Base-by-base conservation (phyloP, 2,329 filamentous ascomycete species). In the Paracoccidioides lutzii region DNA sequence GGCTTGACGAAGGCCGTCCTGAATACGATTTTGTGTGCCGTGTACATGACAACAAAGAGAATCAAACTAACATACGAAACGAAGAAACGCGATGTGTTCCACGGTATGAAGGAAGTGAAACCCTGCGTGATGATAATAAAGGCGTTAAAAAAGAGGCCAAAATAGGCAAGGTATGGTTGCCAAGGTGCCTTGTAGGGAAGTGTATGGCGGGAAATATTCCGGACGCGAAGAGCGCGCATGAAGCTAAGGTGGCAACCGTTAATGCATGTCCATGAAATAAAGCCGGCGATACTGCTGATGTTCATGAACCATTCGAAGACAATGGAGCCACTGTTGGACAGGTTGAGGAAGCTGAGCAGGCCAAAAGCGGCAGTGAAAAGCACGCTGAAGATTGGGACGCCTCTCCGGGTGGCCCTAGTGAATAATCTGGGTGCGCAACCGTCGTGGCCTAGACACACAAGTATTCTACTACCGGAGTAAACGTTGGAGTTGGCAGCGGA, bases 261-360 rank as follows among this genome's bases (percentile, higher is more conserved):
- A 30, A 72, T 62, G 22, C 67, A 69, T 2, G 66, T 59, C 68
- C 68, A 70, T 41, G 65, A 68, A 52, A 71, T 70, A 57, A 70
- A 69, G 7, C 64, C 68, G 38, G 65, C 67, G 46, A 70, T 63
- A 33, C 67, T 64, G 22, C 65, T 63, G 42, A 71, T 71, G 55
- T 69, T 67, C 40, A 66, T 60, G 53, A 70, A 59, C 65, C 67
- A 70, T 49, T 63, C 66, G 60, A 89, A 63, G 71, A 86, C 85
- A 2, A 75, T 74, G 38, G 80, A 76, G 28, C 83, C 83, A 35
- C 76, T 78, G 60, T 77, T 78, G 48, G 79, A 82, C 46, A 82
- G 77, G 66, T 85, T 87, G 66, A 90, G 79, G 73, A 84, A 90
- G 0, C 82, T 81, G 3, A 90, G 76, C 7, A 84, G 75, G 30